Percentiles rank a stretch among this genome's conserved stretches.
Conservation (phyloP, 345 rosid genomes). For the Eucalyptus regnans region DNA sequence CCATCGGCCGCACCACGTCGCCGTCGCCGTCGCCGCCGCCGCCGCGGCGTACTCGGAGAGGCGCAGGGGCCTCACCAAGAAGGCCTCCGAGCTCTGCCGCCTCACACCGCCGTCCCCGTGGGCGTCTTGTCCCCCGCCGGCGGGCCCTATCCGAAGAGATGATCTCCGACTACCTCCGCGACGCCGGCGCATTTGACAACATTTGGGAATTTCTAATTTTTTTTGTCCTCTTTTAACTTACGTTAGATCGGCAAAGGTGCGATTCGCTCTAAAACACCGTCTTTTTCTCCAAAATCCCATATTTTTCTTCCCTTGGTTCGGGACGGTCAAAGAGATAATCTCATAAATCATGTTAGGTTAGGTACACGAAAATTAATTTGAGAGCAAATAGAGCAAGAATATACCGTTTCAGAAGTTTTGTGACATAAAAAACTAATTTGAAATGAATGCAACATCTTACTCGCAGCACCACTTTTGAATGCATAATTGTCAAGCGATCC, state of each 20-base stretch:
- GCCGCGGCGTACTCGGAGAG: fast-evolving
- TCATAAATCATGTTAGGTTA: too few species aligned
- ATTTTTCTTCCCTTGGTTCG: background rate
- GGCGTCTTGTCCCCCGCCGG: background rate
- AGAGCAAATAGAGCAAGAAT: background rate
- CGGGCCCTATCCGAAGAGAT: background rate
- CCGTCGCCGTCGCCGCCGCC: background rate
- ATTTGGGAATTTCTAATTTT: background rate
- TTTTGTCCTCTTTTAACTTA: background rate
- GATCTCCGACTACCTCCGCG: background rate
- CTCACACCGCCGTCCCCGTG: background rate
- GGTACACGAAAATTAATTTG: too few species aligned
- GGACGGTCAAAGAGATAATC: background rate
- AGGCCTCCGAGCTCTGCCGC: background rate
- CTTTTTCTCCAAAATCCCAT: background rate
- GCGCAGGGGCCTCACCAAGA: background rate
- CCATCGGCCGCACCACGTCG: background rate
- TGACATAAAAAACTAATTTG: fast-evolving
- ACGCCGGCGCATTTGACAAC: background rate
- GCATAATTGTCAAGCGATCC: too few species aligned
- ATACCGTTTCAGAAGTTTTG: fast-evolving
- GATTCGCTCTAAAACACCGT: background rate
- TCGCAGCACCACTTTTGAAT: fast-evolving
- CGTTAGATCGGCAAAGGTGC: background rate
- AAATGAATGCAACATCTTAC: fast-evolving